phyloP scores from a whole-genome alignment of 2,329 filamentous ascomycete species.

The Cadophora sp. region DNA sequence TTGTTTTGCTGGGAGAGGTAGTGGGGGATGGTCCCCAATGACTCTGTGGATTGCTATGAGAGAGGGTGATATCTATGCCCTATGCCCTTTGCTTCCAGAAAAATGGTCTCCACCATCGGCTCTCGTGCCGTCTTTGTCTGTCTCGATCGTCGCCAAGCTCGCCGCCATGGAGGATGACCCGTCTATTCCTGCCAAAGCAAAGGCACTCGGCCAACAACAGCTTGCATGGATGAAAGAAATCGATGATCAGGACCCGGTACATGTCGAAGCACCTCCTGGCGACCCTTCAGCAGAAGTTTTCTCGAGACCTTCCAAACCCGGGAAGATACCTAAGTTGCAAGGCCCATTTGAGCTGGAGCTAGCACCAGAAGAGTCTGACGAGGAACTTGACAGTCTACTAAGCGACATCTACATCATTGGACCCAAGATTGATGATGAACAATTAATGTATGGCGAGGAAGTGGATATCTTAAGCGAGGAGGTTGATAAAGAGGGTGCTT shows the following conservation, averaged over 20 bases:
- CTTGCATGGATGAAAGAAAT: constrained; percentile 72
- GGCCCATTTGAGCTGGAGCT: constrained; percentile 66
- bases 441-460: constrained; percentile 69
- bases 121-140: constrained; percentile 80
- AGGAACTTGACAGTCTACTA: constrained; percentile 62
- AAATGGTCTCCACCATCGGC: constrained; percentile 83
- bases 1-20: constrained; percentile 71
- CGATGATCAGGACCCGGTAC: constrained; percentile 65
- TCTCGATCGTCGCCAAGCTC: constrained; percentile 80
- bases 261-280: constrained; percentile 56
- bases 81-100: constrained; percentile 87
- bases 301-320: constrained; percentile 61
- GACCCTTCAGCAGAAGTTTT: constrained; percentile 63
- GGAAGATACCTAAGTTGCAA: constrained; percentile 64
- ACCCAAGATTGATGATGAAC: constrained; percentile 64
- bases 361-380: constrained; percentile 54
- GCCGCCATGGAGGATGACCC: constrained; percentile 67
- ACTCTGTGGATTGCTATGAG: constrained; percentile 97
- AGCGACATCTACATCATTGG: constrained; percentile 70
- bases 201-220: constrained; percentile 67
- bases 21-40: constrained; percentile 93
- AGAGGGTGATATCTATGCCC: constrained; percentile 89
- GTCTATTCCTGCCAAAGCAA: constrained; percentile 57
- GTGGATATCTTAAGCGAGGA: constrained; percentile 64
- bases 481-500: constrained; percentile 64